phyloP scores from a whole-genome alignment of 1,284 basidiomycete species.

The Ceratorhiza oryzae-sativae region DNA sequence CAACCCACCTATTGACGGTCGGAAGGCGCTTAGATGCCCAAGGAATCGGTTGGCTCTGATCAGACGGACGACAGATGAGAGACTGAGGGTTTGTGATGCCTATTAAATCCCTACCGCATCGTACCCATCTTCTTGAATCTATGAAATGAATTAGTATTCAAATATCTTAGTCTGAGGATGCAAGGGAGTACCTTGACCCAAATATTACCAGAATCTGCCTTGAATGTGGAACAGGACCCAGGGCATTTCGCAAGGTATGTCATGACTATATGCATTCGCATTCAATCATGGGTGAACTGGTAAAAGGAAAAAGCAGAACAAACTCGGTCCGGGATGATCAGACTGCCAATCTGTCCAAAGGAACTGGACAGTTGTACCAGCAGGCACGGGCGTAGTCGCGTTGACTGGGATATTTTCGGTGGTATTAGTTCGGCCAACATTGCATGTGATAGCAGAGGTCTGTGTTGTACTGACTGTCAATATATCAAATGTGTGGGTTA shows the following conservation, averaged over 20 bases:
- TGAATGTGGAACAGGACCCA: slow-evolving; percentile 16
- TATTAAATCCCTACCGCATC: slow-evolving; percentile 6
- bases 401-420: slow-evolving; percentile 14
- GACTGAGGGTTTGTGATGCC: too few relatives aligned
- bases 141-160: not conserved
- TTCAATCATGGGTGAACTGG: not conserved
- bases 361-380: slow-evolving; percentile 14
- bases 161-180: too few relatives aligned
- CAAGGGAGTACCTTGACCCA: slow-evolving; percentile 5
- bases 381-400: slow-evolving; percentile 6
- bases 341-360: slow-evolving; percentile 29
- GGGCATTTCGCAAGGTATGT: slow-evolving; percentile 20
- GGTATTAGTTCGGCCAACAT: not conserved
- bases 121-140: slow-evolving; percentile 27
- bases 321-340: slow-evolving; percentile 23
- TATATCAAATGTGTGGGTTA: not conserved
- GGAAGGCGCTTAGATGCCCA: slow-evolving; percentile 26
- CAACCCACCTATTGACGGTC: slow-evolving; percentile 7
- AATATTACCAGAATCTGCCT: slow-evolving; percentile 24
- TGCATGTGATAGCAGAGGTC: slow-evolving; percentile 26
- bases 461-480: not conserved
- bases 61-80: not conserved
- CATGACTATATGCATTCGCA: slow-evolving; percentile 9
- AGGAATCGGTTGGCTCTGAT: not conserved
- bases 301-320: not conserved